Evolutionary conservation across 2,329 filamentous ascomycete genomes (phyloP).

Genomic region (Chaetomiaceae sp.): DNA sequence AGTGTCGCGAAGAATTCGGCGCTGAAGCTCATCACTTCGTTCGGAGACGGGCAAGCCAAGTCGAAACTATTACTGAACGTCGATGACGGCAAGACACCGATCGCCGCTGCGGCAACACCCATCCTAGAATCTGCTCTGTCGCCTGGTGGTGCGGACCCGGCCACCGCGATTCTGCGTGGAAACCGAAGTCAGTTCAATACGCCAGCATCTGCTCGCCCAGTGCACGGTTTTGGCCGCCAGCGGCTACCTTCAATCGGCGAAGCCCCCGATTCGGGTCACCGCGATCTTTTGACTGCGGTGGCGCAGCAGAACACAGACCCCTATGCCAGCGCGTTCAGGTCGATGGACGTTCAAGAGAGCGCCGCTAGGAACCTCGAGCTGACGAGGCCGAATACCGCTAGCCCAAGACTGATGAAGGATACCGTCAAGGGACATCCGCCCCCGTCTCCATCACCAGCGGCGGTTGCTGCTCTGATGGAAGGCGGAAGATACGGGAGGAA

Average conservation of each 20-base stretch:
- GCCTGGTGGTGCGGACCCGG: conserved; percentile 61
- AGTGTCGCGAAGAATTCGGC: conserved; percentile 75
- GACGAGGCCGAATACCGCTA: conserved; percentile 63
- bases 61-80: conserved; percentile 57
- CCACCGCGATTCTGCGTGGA: conserved; percentile 64
- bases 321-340: conserved; percentile 25
- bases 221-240: conserved; percentile 55
- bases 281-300: conserved; percentile 26
- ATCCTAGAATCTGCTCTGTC: conserved; percentile 77
- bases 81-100: conserved; percentile 65
- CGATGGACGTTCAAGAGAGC: conserved; percentile 20
- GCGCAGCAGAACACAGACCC: conserved; percentile 28
- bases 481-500: conserved; percentile 55
- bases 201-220: conserved; percentile 62
- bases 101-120: conserved; percentile 78
- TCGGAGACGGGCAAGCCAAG: conserved; percentile 60
- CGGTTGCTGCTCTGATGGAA: conserved; percentile 59
- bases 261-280: conserved; percentile 42
- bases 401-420: conserved; percentile 51
- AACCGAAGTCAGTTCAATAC: conserved; percentile 66
- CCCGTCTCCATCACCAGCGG: conserved; percentile 63
- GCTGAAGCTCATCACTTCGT: conserved; percentile 87
- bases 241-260: conserved; percentile 78
- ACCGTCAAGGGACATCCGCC: conserved; percentile 45
- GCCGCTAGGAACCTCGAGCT: conserved; percentile 38